These are phyloP conservation scores for Wickerhamomyces alni DNA, from an alignment of 805 yeast genomes.

Conservation along the genomic window DNA sequence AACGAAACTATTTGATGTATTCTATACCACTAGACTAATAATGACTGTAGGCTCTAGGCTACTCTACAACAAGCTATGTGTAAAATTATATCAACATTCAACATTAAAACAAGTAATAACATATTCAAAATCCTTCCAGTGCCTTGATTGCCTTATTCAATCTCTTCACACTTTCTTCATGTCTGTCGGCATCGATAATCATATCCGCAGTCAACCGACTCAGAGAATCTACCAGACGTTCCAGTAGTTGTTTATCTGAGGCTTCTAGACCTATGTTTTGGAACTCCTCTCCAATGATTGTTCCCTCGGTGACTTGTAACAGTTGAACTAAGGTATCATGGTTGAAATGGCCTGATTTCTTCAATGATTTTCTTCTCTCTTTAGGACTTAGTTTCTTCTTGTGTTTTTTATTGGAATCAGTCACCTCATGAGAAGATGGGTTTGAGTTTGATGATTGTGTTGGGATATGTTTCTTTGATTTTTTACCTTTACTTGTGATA, in stretches of 20 bases:
- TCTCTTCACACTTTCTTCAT: conserved; percentile 73
- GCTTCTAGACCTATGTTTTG: conserved; percentile 65
- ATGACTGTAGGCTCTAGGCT: too few relatives aligned
- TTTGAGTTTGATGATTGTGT: too few relatives aligned
- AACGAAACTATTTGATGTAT: too few relatives aligned
- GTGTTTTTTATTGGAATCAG: too few relatives aligned
- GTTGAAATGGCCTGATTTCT: conserved; percentile 15
- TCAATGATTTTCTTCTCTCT: background rate
- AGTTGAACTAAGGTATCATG: conserved; percentile 31
- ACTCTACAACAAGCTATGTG: too few relatives aligned
- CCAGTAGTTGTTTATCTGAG: conserved; percentile 74
- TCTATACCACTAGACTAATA: too few relatives aligned
- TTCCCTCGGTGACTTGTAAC: conserved; percentile 34
- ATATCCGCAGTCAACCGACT: conserved; percentile 86
- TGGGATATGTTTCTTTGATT: background rate
- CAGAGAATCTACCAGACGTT: conserved; percentile 79
- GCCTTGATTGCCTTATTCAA: conserved; percentile 79
- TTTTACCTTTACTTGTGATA: conserved; percentile 2
- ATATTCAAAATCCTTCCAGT: conserved; percentile 66
- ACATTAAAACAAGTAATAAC: background rate
- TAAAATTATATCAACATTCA: background rate
- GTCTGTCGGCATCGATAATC: conserved; percentile 77
- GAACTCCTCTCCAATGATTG: conserved; percentile 52
- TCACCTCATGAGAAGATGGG: background rate
- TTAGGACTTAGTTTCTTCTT: conserved; percentile 1